Conservation (phyloP, 2,329 filamentous ascomycete species). For the Cladophialophora yegresii region DNA sequence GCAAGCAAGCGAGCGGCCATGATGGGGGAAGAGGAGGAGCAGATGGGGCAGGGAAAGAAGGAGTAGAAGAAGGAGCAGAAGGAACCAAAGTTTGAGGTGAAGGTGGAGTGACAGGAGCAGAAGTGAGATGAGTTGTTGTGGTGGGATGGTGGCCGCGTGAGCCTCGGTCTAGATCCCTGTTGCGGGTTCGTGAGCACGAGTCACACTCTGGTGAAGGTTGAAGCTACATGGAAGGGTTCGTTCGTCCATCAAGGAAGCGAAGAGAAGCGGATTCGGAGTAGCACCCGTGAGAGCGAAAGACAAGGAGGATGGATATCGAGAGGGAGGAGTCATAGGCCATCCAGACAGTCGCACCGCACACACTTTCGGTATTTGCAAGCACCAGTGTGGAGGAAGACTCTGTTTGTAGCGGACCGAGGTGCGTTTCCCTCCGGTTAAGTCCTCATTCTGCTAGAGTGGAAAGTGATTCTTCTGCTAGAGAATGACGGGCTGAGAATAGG, state of each 20-base stretch:
- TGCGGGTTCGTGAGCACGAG: neutral
- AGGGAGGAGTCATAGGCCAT: neutral
- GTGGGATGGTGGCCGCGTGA: neutral
- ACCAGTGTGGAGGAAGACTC: neutral
- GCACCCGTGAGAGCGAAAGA: neutral
- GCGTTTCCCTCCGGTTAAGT: neutral
- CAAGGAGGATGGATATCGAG: neutral
- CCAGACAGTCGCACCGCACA: neutral
- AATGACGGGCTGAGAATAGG: too few relatives aligned
- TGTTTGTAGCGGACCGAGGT: neutral
- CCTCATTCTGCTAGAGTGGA: neutral
- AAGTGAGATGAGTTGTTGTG: neutral
- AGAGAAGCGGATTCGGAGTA: neutral
- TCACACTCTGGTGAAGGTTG: neutral
- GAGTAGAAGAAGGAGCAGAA: too few relatives aligned
- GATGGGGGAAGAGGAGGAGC: neutral
- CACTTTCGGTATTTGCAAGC: neutral
- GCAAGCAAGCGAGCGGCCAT: neutral
- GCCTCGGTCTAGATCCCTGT: neutral
- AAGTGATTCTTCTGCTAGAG: too few relatives aligned
- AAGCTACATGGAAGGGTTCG: neutral
- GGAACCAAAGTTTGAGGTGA: too few relatives aligned
- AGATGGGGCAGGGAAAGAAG: neutral
- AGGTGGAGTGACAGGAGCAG: too few relatives aligned
- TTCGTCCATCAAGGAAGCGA: neutral